These are phyloP conservation scores for Cudoniella acicularis DNA, from an alignment of 495 filamentous ascomycete genomes.

Conservation along the genomic window DNA sequence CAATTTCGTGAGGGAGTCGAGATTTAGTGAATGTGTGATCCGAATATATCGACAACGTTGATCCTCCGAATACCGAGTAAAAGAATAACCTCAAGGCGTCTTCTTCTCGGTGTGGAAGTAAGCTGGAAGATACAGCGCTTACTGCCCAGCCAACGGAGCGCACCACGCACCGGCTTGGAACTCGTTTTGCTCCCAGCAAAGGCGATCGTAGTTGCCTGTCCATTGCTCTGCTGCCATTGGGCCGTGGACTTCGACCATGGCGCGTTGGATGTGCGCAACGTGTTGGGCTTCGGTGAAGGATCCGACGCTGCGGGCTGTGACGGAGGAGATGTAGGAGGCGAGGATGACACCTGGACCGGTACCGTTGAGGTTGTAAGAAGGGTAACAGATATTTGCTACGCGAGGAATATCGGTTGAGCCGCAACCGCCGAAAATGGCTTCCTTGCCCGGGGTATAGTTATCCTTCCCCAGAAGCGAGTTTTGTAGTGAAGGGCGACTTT, in stretches of 20 bases:
- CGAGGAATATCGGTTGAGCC: slow-evolving; percentile 54
- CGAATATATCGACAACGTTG: too few relatives aligned
- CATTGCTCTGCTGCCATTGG: slow-evolving; percentile 50
- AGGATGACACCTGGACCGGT: slow-evolving; percentile 61
- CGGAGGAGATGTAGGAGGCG: slow-evolving; percentile 47
- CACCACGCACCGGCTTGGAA: slow-evolving; percentile 55
- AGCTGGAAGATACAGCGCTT: slow-evolving; percentile 62
- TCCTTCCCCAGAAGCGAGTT: slow-evolving; percentile 67
- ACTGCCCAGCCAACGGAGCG: slow-evolving; percentile 52
- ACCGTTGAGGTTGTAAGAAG: slow-evolving; percentile 59
- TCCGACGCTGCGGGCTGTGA: neutral
- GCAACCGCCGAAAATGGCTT: slow-evolving; percentile 59
- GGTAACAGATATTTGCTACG: slow-evolving; percentile 59
- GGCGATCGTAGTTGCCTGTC: slow-evolving; percentile 54
- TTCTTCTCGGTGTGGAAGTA: slow-evolving; percentile 61
- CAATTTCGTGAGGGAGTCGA: too few relatives aligned
- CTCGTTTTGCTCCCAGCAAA: slow-evolving; percentile 57
- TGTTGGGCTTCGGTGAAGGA: slow-evolving; percentile 37
- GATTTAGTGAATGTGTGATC: too few relatives aligned
- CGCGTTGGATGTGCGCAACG: slow-evolving; percentile 49
- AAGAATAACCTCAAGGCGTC: slow-evolving; percentile 55
- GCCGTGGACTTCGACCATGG: slow-evolving; percentile 61
- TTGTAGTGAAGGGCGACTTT: slow-evolving; percentile 63
- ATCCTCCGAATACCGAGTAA: too few relatives aligned
- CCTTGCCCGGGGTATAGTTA: slow-evolving; percentile 32